A percentile compares a stretch with the other conserved stretches of the same genome.
phyloP scores from a whole-genome alignment of 148 eudicot species.

The Vaccinium macrocarpon region DNA sequence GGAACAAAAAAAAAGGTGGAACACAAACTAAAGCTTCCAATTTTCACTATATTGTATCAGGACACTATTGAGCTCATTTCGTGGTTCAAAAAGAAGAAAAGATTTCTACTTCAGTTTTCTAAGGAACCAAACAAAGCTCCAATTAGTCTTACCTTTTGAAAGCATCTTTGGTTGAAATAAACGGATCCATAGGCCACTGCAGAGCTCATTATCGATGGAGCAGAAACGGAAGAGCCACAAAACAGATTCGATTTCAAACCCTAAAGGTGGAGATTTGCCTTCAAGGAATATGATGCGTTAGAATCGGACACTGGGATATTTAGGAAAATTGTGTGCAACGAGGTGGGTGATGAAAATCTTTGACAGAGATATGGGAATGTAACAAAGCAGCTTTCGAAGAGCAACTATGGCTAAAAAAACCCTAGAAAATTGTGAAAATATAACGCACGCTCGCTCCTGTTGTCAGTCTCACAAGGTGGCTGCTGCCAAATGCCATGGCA shows the following conservation, averaged over 20 bases:
- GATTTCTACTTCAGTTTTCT: background rate
- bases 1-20: background rate
- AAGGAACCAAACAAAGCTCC: background rate
- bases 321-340: background rate
- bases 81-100: background rate
- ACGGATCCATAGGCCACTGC: conserved; percentile 29
- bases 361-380: background rate
- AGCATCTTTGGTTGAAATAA: conserved; percentile 20
- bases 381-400: background rate
- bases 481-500: no score
- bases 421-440: background rate
- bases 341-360: background rate
- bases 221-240: background rate
- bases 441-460: background rate
- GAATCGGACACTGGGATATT: background rate
- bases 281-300: background rate
- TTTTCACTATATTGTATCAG: background rate
- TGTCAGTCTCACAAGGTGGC: background rate
- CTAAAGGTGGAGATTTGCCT: background rate
- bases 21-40: background rate
- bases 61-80: background rate
- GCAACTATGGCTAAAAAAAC: background rate
- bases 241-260: background rate
- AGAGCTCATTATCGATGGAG: conserved; percentile 40
- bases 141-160: conserved; percentile 24